Evolutionary conservation across 1,284 basidiomycete genomes (phyloP).

Genomic region (Cystobasidium slooffiae): DNA sequence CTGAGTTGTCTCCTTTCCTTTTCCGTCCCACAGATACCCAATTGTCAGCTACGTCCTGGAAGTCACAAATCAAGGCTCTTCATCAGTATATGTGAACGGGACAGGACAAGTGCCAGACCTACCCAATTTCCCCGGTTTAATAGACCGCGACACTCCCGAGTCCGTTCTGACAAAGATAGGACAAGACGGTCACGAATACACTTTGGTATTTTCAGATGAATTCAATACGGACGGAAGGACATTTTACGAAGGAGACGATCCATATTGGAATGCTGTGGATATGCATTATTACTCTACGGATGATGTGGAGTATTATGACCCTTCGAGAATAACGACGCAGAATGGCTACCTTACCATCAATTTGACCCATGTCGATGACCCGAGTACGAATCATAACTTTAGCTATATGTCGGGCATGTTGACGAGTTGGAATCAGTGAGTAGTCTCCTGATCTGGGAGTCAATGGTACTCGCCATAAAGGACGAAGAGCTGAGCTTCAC

Average conservation of each 20-base stretch:
- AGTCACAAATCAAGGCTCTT: conserved; percentile 7
- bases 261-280: conserved; percentile 53
- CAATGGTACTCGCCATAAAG: conserved; percentile 55
- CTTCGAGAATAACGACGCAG: conserved; percentile 16
- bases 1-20: not conserved
- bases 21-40: conserved; percentile 39
- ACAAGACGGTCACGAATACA: conserved; percentile 50
- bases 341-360: conserved; percentile 35
- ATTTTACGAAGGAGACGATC: conserved; percentile 69
- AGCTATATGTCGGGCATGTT: conserved; percentile 76
- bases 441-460: conserved; percentile 53
- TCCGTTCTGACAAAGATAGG: conserved; percentile 47
- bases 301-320: conserved; percentile 65
- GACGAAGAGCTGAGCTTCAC: not conserved
- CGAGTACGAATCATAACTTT: conserved; percentile 61
- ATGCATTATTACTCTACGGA: conserved; percentile 38
- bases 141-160: conserved; percentile 58
- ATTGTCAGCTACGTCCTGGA: conserved; percentile 19
- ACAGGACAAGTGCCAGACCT: conserved; percentile 52
- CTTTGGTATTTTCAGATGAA: conserved; percentile 83
- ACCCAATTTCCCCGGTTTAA: conserved; percentile 49
- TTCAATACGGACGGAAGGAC: conserved; percentile 79
- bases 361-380: conserved; percentile 29
- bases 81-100: conserved; percentile 46
- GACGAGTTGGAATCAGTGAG: conserved; percentile 69